Base-by-base conservation (phyloP, 768 basidiomycete genomes). In the Coprinellus micaceus region DNA sequence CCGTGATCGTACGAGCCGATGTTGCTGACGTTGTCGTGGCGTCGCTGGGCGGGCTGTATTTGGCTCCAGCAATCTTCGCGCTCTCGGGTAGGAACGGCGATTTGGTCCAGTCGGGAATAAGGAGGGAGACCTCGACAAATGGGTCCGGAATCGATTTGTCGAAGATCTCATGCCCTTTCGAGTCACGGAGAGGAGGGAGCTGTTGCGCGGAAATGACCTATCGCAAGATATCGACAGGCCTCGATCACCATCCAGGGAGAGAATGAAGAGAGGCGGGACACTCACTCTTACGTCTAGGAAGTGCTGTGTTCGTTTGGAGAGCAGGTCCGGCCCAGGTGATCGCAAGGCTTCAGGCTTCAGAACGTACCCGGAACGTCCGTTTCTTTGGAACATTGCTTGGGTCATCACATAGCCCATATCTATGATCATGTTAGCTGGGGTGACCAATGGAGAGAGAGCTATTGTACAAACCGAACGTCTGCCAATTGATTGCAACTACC, bases 401-500 rank as follows among this genome's bases (percentile, higher is more conserved):
- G 97, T 99, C 68, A 98, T 91, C 76, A 88, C 85, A 65, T 88
- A 89, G 2, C 93, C 94, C 50, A 93, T 71, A 70, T 98, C 94
- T 94, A 45, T 15, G 39, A 22, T 25, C 17, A 30, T 30, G n/a
- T 28, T 24, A 46, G n/a, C 15, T 45, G 25, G 45, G 22, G 52
- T 48, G 30, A 53, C 53, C 48, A 2, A 13, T n/a, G 25, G 7
- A 3, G 28, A 21, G 47, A 28, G 28, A 48, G 52, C 43, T 19
- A 37, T 50, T 11, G 33, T 30, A n/a, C 85, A 54, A 65, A 95
- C 94, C 94, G 61, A 86, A 86, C 0, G 94, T 98, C 71, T 99
- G 96, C 94, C 94, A 98, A 69, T 99, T 99, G 53, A 99, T 79
- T 7, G 96, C 94, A 0, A 94, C 94, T 4, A 98, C 71, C 69